Base-by-base conservation (phyloP, 2,329 filamentous ascomycete species). In the Mycosphaerelloides madeirae region DNA sequence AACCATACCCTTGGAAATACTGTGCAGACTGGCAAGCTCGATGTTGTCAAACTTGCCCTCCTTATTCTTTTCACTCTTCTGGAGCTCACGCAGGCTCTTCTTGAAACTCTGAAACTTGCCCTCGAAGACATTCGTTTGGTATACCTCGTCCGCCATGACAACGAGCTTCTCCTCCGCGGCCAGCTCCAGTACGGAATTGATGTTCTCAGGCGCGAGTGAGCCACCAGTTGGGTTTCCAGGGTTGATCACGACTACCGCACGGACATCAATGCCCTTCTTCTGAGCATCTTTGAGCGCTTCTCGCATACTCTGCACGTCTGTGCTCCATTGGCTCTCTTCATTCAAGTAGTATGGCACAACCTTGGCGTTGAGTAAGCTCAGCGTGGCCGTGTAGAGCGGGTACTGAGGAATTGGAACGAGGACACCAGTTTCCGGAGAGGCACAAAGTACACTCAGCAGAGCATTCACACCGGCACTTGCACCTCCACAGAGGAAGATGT, bases 61-160 rank as follows among this genome's bases (percentile, higher is more conserved):
- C 34, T 76, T 69, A 63, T 84, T 71, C 19, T 70, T 78, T n/a
- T 64, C 49, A 41, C 66, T 66, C 66, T 84, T 75, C 68, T 97
- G 91, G 60, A 97, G 73, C 57, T 84, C 77, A 52, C 90, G 81
- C 39, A 98, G 79, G 31, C 84, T 82, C 59, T 85, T 82, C 75
- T 97, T 97, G 83, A 98, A 97, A 62, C 87, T 94, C 71, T 87
- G 81, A 75, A 98, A 98, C 66, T 91, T 78, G 67, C 93, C 93
- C 50, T 85, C 74, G 71, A 98, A 98, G 59, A 98, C 86, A 69
- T 98, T 98, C 64, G 93, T 97, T 73, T 98, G 93, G 79, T 98
- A 98, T 29, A 98, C 93, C 70, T 98, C 93, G 63, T 98, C 93
- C 41, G 93, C 93, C 61, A 98, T 80, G 54, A 97, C 76, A 44